Conservation (phyloP, 345 rosid species). For the Eucalyptus camaldulensis region DNA sequence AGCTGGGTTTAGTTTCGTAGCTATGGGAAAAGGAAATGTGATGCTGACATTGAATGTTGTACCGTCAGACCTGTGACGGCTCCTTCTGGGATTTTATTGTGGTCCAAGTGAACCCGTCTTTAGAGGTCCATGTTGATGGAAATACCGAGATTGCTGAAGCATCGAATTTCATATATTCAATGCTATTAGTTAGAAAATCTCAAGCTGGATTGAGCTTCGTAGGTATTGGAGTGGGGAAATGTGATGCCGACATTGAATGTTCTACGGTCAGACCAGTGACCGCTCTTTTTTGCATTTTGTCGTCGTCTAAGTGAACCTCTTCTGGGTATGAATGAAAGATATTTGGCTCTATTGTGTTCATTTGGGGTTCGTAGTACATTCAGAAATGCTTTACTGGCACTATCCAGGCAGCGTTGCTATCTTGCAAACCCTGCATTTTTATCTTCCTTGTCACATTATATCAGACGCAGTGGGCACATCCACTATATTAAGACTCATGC, state of each 20-base stretch:
- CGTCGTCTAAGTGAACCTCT: not conserved
- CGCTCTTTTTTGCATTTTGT: not conserved
- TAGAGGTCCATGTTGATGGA: conserved; percentile 6
- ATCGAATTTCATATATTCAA: not conserved
- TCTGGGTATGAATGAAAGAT: not conserved
- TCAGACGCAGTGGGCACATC: not conserved
- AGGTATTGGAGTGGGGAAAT: not conserved
- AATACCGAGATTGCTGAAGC: conserved; percentile 8
- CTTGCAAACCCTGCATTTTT: not conserved
- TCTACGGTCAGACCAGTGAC: not conserved
- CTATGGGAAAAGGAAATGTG: not conserved
- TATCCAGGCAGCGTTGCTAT: not conserved
- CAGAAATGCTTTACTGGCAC: not conserved
- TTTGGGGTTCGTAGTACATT: not conserved
- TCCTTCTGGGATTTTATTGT: not conserved
- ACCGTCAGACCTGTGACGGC: not conserved
- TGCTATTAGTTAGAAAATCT: not conserved
- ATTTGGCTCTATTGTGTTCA: not conserved
- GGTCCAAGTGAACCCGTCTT: not conserved
- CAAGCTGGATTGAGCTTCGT: not conserved
- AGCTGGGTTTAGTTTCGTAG: not conserved
- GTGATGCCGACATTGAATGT: not conserved
- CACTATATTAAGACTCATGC: not conserved
- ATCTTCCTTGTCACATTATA: not conserved
- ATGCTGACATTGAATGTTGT: not conserved